These are phyloP conservation scores for Phytophthora multivora DNA, from an alignment of 352 stramenopile species.

Conservation along the genomic window DNA sequence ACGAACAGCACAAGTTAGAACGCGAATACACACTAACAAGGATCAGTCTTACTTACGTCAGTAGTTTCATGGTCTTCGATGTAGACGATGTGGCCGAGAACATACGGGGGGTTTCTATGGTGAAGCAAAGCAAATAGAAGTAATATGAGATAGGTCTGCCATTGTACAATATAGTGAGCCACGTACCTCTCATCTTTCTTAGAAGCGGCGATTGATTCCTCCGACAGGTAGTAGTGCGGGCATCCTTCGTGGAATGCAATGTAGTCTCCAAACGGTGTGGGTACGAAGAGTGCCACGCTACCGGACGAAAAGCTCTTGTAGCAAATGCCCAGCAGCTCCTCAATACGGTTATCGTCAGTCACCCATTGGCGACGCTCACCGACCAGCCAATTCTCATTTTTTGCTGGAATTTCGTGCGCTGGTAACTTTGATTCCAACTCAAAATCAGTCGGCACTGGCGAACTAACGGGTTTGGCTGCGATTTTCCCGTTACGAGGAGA, in stretches of 20 bases:
- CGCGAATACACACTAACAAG: not conserved
- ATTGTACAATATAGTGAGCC: not conserved
- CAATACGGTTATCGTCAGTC: conserved; percentile 64
- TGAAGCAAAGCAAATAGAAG: conserved; percentile 1
- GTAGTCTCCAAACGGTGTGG: conserved; percentile 81
- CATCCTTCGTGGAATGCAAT: conserved; percentile 88
- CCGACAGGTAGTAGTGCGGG: conserved; percentile 81
- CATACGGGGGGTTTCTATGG: conserved; percentile 67
- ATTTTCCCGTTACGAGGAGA: conserved; percentile 27
- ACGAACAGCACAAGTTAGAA: conserved; percentile 2
- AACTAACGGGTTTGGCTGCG: not conserved
- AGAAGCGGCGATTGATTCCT: conserved; percentile 76
- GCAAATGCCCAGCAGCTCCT: conserved; percentile 81
- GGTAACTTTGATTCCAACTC: conserved; percentile 31
- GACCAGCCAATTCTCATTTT: conserved; percentile 42
- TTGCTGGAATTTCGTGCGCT: conserved; percentile 29
- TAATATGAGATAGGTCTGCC: not conserved
- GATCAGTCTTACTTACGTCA: conserved; percentile 42
- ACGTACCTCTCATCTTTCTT: conserved; percentile 59
- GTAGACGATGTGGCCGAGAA: conserved; percentile 83
- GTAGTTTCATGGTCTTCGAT: conserved; percentile 81
- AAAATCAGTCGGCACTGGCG: conserved; percentile 1
- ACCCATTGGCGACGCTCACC: conserved; percentile 52
- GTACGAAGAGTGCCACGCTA: conserved; percentile 78
- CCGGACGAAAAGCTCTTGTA: conserved; percentile 82